Base-by-base conservation (phyloP, 768 basidiomycete species). In the Asterophora lycoperdoides region DNA sequence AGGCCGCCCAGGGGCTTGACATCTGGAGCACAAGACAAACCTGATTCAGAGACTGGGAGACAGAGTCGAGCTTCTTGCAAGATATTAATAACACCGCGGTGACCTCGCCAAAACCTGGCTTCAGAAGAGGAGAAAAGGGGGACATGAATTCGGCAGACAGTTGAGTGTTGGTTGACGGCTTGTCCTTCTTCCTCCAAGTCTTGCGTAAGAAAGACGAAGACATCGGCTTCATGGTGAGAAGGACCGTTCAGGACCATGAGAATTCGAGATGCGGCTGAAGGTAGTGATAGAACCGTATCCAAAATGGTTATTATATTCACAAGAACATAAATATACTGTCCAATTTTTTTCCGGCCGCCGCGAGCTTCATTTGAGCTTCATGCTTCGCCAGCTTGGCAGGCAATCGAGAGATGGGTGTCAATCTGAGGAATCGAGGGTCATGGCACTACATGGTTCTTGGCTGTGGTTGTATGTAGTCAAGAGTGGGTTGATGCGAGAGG, bases 201-300 rank as follows among this genome's bases (percentile, higher is more conserved):
- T 65, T 68, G 41, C 69, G 69, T 44, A 75, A 58, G 55, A 75
- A 69, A 5, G 67, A 60, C 13, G 74, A 69, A 5, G 67, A 60
- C 11, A 71, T 52, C 11, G 68, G 57, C 56, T 74, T 73, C 74
- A 49, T 39, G 44, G 33, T 44, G 38, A 42, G 38, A 29, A 23
- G 47, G 46, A 40, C 48, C 19, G 23, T 34, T 42, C 45, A 32
- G 40, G 38, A 29, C 35, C 28, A 39, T 29, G 45, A 18, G 42
- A 33, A 20, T 18, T 53, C 35, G 41, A 42, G 48, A 32, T 48
- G 35, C 32, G 28, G 19, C 30, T 17, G 46, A 47, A 47, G 20
- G 42, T 46, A 32, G 23, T 10, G 2, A 15, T 8, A 11, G 20
- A 15, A 35, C n/a, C 26, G 20, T 34, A 30, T 5, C 4, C 17